Evolutionary conservation across 177 flowering plant species (phyloP), one percentile per base, ranked within the genome.

Genomic region (Vitis hybrid): DNA sequence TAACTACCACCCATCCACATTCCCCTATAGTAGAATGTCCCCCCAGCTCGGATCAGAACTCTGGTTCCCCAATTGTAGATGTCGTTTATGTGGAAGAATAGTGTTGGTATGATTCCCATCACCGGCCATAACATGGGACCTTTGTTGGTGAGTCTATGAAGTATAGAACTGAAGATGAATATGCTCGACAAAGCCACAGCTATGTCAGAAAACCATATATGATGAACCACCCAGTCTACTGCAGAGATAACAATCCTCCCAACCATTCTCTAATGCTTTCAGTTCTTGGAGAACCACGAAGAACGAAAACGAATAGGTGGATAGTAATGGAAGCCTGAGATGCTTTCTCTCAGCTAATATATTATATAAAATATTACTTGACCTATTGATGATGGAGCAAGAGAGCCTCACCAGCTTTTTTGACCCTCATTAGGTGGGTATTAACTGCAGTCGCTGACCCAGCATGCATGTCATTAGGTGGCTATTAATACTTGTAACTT

Each of bases 101-200:
- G 0, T 45, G 82, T 57, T 0, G 93, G 93, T 49, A 78, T 22
- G 73, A 87, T 79, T 3, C 93, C 93, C 50, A 88, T 5, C 26
- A 88, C 76, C 1, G 90, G 93, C 94, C 91, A 87, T 15, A 80
- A 14, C 84, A 86, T 86, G 15, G 90, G 88, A 45, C 90, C 91
- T 18, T 82, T 87, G 73, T 67, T 68, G 29, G 74, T 77, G 65
- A 84, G 61, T 61, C 71, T 79, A 29, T 85, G 80, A 15, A 68
- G 56, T 1, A 81, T 4, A 49, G 79, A 70, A 50, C 77, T 69
- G 71, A 83, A 75, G 56, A 80, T 12, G 70, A 87, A 84, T 4
- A 85, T 68, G n/a, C 84, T 82, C 52, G 79, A 18, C 13, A 82
- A 60, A 10, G 88, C 74, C 5, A 82, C 0, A 26, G 71, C 80